Evolutionary conservation across 1,139 yeast genomes (phyloP).

Genomic region (Kodamaea sp.): DNA sequence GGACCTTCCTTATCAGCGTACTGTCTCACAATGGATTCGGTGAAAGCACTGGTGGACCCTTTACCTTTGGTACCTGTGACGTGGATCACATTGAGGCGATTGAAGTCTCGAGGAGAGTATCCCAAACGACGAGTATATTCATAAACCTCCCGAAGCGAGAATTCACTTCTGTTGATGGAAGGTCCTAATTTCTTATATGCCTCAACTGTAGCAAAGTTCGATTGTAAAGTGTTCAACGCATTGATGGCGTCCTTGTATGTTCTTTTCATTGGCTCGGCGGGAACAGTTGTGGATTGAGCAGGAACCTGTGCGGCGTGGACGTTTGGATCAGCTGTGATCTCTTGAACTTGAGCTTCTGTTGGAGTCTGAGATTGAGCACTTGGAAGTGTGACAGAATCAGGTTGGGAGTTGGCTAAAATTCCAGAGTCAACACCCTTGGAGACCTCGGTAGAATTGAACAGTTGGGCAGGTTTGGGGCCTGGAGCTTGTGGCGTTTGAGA

Average conservation of each 20-base stretch:
- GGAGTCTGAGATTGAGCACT: too few species aligned
- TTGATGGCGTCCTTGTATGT: slow-evolving; percentile 72
- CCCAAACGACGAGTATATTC: slow-evolving; percentile 93
- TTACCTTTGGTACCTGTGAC: slow-evolving; percentile 98
- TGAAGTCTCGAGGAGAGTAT: slow-evolving; percentile 67
- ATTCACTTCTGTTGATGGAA: slow-evolving; percentile 59
- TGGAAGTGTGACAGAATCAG: too few species aligned
- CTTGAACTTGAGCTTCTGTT: too few species aligned
- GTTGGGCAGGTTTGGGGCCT: slow-evolving; percentile 2
- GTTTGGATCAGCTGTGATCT: slow-evolving; percentile 1
- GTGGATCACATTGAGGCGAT: slow-evolving; percentile 77
- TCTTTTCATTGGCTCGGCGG: slow-evolving; percentile 16
- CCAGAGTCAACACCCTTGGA: too few species aligned
- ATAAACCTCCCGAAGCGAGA: slow-evolving; percentile 81
- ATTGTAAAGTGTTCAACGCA: slow-evolving; percentile 83
- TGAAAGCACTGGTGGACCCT: slow-evolving; percentile 96
- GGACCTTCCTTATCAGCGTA: slow-evolving; percentile 30
- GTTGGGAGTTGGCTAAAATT: too few species aligned
- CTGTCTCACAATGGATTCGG: slow-evolving; percentile 75
- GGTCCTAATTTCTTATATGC: slow-evolving; percentile 73
- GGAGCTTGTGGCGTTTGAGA: slow-evolving; percentile 5
- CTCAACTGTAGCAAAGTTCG: slow-evolving; percentile 87
- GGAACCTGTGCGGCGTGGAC: not conserved
- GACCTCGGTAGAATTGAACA: too few species aligned
- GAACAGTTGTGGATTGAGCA: slow-evolving; percentile 1